Evolutionary conservation across 805 yeast species (phyloP).

Genomic region (Saccharomycopsis malanga): DNA sequence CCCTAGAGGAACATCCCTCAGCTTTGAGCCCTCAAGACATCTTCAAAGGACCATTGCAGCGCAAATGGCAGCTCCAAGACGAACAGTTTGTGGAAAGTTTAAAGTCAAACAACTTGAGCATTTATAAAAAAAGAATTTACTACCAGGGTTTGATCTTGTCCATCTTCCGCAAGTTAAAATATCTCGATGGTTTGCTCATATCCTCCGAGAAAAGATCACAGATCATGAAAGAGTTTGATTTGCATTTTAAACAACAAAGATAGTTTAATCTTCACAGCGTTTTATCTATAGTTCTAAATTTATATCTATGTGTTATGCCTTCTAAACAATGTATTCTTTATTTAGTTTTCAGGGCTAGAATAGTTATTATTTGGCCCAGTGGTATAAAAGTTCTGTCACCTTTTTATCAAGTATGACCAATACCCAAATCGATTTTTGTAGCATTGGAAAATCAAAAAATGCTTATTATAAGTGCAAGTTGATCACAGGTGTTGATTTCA

Average conservation of each 20-base stretch:
- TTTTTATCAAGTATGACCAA: too few relatives aligned
- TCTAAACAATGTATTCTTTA: too few relatives aligned
- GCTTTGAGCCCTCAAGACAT: not conserved
- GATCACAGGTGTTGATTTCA: too few relatives aligned
- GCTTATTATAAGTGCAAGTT: too few relatives aligned
- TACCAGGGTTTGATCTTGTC: slow-evolving; percentile 19
- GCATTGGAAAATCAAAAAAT: too few relatives aligned
- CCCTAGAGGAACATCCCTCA: slow-evolving; percentile 2
- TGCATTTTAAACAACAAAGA: not conserved
- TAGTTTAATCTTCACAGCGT: too few relatives aligned
- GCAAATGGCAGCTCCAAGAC: slow-evolving; percentile 16
- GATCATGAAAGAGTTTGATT: slow-evolving; percentile 15
- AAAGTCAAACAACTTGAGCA: slow-evolving; percentile 6
- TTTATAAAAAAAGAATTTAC: slow-evolving; percentile 19
- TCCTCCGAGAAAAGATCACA: slow-evolving; percentile 7
- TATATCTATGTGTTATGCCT: too few relatives aligned
- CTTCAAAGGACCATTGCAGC: slow-evolving; percentile 17
- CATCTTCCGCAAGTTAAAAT: slow-evolving; percentile 14
- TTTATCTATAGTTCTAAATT: too few relatives aligned
- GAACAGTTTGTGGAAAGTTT: slow-evolving; percentile 13
- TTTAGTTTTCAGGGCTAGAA: too few relatives aligned
- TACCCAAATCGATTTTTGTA: too few relatives aligned
- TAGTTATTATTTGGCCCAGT: too few relatives aligned
- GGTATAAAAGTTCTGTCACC: too few relatives aligned
- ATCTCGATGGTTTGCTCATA: slow-evolving; percentile 19